phyloP scores from a whole-genome alignment of 106 monocot genomes.

The Cymbidium sinense region DNA sequence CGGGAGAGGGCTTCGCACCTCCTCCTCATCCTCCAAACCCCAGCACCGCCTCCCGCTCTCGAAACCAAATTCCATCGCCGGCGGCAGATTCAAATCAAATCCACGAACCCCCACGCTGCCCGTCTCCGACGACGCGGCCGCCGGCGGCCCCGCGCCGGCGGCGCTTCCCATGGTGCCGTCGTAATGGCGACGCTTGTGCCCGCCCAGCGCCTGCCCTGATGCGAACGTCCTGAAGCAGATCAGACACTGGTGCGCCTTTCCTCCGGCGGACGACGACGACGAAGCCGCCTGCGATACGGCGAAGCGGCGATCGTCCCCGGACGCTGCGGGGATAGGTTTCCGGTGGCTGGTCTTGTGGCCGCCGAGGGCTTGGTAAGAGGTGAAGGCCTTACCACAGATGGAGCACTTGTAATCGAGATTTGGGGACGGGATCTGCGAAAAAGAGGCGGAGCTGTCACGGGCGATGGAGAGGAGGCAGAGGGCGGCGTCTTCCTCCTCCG shows the following conservation, averaged over 20 bases:
- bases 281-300: not conserved
- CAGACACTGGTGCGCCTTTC: conserved; percentile 26
- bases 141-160: not conserved
- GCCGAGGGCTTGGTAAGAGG: conserved; percentile 55
- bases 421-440: not conserved
- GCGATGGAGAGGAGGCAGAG: conserved; percentile 4
- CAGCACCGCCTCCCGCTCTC: not conserved
- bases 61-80: not conserved
- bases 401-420: not conserved
- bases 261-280: conserved; percentile 8
- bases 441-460: not conserved
- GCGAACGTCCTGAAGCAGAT: conserved; percentile 36
- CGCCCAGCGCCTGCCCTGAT: conserved; percentile 56
- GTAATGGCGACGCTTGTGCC: conserved; percentile 63
- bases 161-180: conserved; percentile 25
- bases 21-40: not conserved
- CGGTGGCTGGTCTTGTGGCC: conserved; percentile 50
- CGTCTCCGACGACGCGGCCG: conserved; percentile 6
- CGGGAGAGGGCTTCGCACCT: not conserved
- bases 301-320: too few relatives aligned
- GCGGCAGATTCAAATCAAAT: conserved; percentile 4
- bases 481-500: conserved; percentile 6
- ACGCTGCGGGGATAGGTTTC: not conserved
- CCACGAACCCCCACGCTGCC: not conserved
- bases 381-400: conserved; percentile 43